A percentile compares a stretch with the other conserved stretches of the same genome.
phyloP scores from a whole-genome alignment of 371 early-diverging fungal genomes.

The Apophysomyces sp. region DNA sequence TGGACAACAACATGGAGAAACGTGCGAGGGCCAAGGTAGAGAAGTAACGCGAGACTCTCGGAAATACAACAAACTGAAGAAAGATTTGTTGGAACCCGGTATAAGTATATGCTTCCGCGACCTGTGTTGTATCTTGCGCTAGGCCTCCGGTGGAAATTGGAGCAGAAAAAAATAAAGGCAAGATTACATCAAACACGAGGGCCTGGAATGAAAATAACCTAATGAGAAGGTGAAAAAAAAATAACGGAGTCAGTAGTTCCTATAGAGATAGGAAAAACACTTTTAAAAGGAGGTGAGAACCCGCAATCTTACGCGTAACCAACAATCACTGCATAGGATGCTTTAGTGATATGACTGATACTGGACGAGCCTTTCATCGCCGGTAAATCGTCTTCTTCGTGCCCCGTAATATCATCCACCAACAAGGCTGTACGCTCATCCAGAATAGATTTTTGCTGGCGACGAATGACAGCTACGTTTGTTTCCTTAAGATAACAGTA shows the following conservation, averaged over 20 bases:
- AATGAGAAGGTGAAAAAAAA: neutral
- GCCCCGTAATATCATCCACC: neutral
- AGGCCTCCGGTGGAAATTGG: conserved; percentile 51
- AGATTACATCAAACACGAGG: conserved; percentile 76
- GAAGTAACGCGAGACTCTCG: conserved; percentile 40
- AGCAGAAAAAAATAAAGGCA: conserved; percentile 62
- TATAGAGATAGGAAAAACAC: too few relatives aligned
- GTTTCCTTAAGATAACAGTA: conserved; percentile 80
- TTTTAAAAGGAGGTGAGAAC: neutral
- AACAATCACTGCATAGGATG: conserved; percentile 34
- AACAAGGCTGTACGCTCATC: conserved; percentile 2
- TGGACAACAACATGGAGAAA: conserved; percentile 34
- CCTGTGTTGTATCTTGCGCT: conserved; percentile 40
- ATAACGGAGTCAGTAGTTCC: too few relatives aligned
- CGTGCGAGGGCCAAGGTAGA: conserved; percentile 37
- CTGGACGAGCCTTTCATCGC: neutral
- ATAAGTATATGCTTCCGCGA: conserved; percentile 43
- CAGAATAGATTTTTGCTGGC: conserved; percentile 4
- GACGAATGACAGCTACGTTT: conserved; percentile 26
- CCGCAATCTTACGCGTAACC: conserved; percentile 36
- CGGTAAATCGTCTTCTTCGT: neutral
- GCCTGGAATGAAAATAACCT: conserved; percentile 61
- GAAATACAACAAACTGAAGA: conserved; percentile 56
- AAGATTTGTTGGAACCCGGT: conserved; percentile 53
- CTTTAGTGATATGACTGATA: conserved; percentile 13